Conservation (phyloP, 345 rosid genomes). For the Citrus inodora region DNA sequence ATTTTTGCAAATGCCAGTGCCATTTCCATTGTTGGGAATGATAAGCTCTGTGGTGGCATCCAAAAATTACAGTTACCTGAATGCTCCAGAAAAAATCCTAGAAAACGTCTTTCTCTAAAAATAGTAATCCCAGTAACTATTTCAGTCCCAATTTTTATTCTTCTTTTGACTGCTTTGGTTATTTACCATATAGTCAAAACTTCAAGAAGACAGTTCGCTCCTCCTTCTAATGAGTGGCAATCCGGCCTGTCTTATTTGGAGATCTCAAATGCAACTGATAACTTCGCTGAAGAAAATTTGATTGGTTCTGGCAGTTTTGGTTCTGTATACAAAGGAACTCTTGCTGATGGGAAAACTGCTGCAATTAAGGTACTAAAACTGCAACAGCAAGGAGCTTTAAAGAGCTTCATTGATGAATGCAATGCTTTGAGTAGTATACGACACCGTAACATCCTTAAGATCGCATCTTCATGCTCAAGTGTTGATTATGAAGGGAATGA, state of each 20-base stretch:
- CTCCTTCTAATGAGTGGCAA: neutral
- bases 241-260: conserved; percentile 14
- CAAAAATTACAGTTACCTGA: conserved; percentile 2
- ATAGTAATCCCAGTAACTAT: neutral
- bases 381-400: conserved; percentile 25
- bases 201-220: neutral
- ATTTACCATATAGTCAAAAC: neutral
- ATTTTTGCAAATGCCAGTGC: conserved; percentile 18
- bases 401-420: conserved; percentile 31
- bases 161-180: neutral
- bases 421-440: conserved; percentile 21
- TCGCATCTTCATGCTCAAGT: conserved; percentile 18
- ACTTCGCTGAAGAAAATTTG: conserved; percentile 18
- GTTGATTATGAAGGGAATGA: conserved; percentile 27
- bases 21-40: conserved; percentile 17
- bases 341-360: neutral
- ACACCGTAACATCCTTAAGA: conserved; percentile 22
- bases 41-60: conserved; percentile 21
- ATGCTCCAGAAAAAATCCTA: conserved; percentile 2
- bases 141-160: neutral
- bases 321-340: conserved; percentile 23
- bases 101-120: neutral
- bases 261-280: conserved; percentile 16
- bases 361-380: conserved; percentile 31
- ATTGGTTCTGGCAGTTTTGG: conserved; percentile 33